A percentile compares a stretch with the other conserved stretches of the same genome.
Evolutionary conservation across 23 red algal genomes (phyloP).

Genomic region (Pyropia haitanensis): DNA sequence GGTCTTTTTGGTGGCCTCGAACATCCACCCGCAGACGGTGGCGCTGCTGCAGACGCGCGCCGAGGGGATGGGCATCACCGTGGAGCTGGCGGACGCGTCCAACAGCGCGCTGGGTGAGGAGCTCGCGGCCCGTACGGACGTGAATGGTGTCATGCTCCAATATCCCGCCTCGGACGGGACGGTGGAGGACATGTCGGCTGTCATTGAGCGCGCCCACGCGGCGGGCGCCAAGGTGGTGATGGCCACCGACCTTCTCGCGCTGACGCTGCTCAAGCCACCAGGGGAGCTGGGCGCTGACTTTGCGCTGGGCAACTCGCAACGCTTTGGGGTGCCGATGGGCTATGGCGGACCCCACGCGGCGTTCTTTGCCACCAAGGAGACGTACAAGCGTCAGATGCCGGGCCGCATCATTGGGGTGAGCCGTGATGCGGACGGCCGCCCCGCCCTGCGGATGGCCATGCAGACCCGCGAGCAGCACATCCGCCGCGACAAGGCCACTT

Average conservation of each 20-base stretch:
- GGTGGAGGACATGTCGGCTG: conserved; percentile 46
- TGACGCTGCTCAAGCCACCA: conserved; percentile 84
- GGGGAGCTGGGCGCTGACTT: conserved; percentile 94
- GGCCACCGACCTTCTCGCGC: conserved; percentile 79
- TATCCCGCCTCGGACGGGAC: conserved; percentile 91
- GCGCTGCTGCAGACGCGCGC: conserved; percentile 79
- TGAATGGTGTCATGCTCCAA: conserved; percentile 80
- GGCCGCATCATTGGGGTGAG: conserved; percentile 97
- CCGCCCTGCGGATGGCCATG: conserved; percentile 98
- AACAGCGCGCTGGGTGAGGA: neutral
- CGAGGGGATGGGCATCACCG: conserved; percentile 79
- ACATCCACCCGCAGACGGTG: conserved; percentile 88
- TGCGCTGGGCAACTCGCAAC: conserved; percentile 82
- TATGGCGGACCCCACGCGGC: conserved; percentile 94
- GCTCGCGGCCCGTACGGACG: conserved; percentile 5
- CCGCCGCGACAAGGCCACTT: conserved; percentile 96
- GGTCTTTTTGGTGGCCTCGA: conserved; percentile 73
- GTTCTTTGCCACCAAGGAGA: conserved; percentile 91
- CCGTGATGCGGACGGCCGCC: conserved; percentile 70
- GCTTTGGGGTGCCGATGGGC: conserved; percentile 98
- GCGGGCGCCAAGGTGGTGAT: conserved; percentile 82
- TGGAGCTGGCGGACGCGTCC: conserved; percentile 61
- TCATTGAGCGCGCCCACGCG: conserved; percentile 47
- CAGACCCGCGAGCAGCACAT: conserved; percentile 99
- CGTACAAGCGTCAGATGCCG: conserved; percentile 87